Conservation (phyloP, 2,329 filamentous ascomycete species). For the Monosporascus sp. region DNA sequence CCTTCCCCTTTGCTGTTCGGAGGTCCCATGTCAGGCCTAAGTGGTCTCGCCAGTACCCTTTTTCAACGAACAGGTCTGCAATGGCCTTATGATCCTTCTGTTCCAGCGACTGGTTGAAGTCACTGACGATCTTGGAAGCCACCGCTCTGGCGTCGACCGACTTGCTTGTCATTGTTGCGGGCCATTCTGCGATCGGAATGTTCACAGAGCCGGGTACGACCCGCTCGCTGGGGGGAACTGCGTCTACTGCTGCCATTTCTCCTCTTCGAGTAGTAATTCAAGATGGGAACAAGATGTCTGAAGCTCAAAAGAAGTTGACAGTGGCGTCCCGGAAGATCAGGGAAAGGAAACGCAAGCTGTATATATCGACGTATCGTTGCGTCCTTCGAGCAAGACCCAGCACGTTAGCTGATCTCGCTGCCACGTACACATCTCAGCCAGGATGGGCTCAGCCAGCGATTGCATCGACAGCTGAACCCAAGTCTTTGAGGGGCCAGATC, state of each 20-base stretch:
- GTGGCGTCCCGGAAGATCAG: too few relatives aligned
- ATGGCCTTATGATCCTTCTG: conserved; percentile 28
- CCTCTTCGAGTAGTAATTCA: too few relatives aligned
- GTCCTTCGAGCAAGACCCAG: too few relatives aligned
- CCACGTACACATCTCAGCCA: too few relatives aligned
- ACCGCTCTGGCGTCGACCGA: conserved; percentile 31
- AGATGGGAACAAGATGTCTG: too few relatives aligned
- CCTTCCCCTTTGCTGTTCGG: conserved; percentile 44
- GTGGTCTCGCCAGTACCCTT: conserved; percentile 55
- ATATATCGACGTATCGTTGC: too few relatives aligned
- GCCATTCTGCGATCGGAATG: conserved; percentile 36
- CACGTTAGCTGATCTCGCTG: too few relatives aligned
- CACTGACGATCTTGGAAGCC: conserved; percentile 29
- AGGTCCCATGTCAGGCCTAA: conserved; percentile 51
- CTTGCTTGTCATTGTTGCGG: conserved; percentile 27
- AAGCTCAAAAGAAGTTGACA: too few relatives aligned
- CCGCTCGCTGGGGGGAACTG: conserved; percentile 22
- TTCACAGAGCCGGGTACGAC: conserved; percentile 30
- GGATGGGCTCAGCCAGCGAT: too few relatives aligned
- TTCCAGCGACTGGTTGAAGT: conserved; percentile 34
- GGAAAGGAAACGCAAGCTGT: too few relatives aligned
- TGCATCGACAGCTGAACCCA: too few relatives aligned
- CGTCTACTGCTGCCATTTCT: conserved; percentile 8
- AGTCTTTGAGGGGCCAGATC: too few relatives aligned
- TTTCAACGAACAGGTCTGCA: conserved; percentile 40